Base-by-base conservation (phyloP, 1,284 basidiomycete species). In the Inonotus hispidus region DNA sequence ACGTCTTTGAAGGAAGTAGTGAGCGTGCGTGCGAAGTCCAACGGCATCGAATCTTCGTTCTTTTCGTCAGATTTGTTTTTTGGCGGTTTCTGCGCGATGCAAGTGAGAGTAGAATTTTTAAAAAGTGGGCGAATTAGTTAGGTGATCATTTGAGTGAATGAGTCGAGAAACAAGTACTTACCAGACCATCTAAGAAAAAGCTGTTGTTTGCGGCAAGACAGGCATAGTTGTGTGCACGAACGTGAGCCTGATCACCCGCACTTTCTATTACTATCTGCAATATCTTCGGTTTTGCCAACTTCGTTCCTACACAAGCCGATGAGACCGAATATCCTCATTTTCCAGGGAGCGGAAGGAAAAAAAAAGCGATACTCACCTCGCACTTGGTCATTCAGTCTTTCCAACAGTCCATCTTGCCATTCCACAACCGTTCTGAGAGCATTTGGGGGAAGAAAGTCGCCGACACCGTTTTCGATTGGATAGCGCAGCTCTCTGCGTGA, bases 171-270 rank as follows among this genome's bases (percentile, higher is more conserved):
- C 23, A 35, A 54, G 23, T 50, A 82, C 92, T 63, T 73, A 95
- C 92, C 50, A 99, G 78, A 60, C 80, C 81, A 68, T 90, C 83
- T 29, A 99, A 82, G 81, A 98, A 99, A 81, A 94, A 99, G 69
- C 87, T 88, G 73, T 98, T 98, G 78, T 99, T 99, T 65, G 98
- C 78, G 11, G 96, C 93, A 57, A 93, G 83, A 64, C 90, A 90
- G 2, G 95, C 94, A 70, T 95, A 94, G 76, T 93, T 97, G 77
- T 95, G 98, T 39, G 87, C 85, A 53, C 95, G 76, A 2, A 86
- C 81, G 63, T 84, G 77, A 39, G 81, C 77, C 45, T 83, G 82
- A 58, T 87, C 79, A 35, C 75, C 71, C 1, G 93, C 84, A 3
- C 90, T 83, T 56, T 82, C 79, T 39, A 93, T 83, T 41, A 95